Percentiles rank a stretch among this genome's conserved stretches.
These are phyloP conservation scores for Calonectria hongkongensis DNA, from an alignment of 2,329 filamentous ascomycete genomes.

Conservation along the genomic window DNA sequence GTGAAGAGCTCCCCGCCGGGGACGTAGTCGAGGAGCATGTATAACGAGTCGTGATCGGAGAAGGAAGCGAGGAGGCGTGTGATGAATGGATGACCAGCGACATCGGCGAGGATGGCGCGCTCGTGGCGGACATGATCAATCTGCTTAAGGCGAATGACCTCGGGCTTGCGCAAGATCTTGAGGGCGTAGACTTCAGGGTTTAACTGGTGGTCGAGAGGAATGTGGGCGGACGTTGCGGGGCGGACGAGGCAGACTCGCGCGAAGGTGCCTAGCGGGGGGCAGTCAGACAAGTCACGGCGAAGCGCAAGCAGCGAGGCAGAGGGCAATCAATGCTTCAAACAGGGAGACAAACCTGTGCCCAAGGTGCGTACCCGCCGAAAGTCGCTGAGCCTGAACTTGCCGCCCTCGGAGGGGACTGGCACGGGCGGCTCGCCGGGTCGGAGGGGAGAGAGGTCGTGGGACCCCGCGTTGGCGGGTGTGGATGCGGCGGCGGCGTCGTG, in stretches of 20 bases:
- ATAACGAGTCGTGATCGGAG: constrained; percentile 85
- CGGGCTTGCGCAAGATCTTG: constrained; percentile 84
- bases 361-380: constrained; percentile 85
- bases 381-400: constrained; percentile 67
- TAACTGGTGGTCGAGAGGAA: constrained; percentile 58
- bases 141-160: constrained; percentile 88
- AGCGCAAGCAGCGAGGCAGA: background rate
- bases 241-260: constrained; percentile 87
- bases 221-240: constrained; percentile 72
- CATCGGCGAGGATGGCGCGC: constrained; percentile 84
- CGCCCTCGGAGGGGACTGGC: constrained; percentile 54
- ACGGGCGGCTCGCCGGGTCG: constrained; percentile 39
- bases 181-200: constrained; percentile 81
- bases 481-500: constrained; percentile 42
- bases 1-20: constrained; percentile 90
- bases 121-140: constrained; percentile 92
- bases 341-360: constrained; percentile 75
- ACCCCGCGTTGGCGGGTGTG: constrained; percentile 42
- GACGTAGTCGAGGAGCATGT: constrained; percentile 89
- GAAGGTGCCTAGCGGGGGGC: constrained; percentile 77
- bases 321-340: background rate
- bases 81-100: constrained; percentile 89
- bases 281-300: constrained; percentile 24
- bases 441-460: constrained; percentile 43
- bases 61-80: constrained; percentile 87